Conservation (phyloP, 116 monocot genomes). For the Papilionanthe hybrid region DNA sequence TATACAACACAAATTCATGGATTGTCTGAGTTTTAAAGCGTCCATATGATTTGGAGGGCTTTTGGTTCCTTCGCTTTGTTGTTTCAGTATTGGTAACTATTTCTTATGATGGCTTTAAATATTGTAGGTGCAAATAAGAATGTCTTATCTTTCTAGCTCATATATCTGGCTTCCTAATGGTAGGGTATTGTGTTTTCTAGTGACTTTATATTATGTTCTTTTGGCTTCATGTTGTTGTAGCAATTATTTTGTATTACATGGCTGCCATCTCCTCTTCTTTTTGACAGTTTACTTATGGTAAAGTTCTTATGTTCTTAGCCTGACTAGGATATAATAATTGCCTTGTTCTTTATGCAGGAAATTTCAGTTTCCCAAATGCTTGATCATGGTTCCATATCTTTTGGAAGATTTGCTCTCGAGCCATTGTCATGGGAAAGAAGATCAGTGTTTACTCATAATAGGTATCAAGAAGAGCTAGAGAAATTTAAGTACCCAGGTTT, state of each 20-base stretch:
- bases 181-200: not conserved
- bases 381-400: conserved; percentile 88
- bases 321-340: not conserved
- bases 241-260: not conserved
- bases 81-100: no score
- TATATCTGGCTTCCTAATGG: no score
- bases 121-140: no score
- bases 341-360: conserved; percentile 37
- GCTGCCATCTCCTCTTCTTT: not conserved
- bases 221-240: not conserved
- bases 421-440: conserved; percentile 80
- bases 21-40: no score
- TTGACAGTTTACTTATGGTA: not conserved
- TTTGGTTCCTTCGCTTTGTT: no score
- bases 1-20: no score
- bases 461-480: conserved; percentile 69
- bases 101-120: no score
- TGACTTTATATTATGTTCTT: not conserved
- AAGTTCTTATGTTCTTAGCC: conserved; percentile 11
- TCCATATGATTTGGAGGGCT: no score
- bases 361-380: conserved; percentile 47
- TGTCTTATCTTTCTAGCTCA: no score
- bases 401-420: conserved; percentile 66
- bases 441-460: conserved; percentile 71
- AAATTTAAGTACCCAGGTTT: conserved; percentile 70